Evolutionary conservation across 768 basidiomycete genomes (phyloP), one percentile per base, ranked within the genome.

Genomic region (Mycena rebaudengoi): DNA sequence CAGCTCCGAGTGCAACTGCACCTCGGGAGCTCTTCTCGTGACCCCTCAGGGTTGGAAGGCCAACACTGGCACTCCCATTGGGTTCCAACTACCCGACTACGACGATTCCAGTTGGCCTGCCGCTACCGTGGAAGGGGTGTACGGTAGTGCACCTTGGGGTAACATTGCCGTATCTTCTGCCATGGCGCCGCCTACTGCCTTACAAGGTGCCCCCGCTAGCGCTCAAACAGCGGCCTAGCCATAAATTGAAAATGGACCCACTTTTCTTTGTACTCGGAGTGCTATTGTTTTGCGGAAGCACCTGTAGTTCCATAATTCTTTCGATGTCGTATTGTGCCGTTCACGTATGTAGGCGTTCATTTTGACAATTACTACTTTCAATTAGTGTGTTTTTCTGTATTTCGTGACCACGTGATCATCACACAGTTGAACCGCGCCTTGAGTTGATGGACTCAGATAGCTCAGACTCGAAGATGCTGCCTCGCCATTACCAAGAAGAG

Each of bases 401-500:
- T n/a, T n/a, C n/a, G n/a, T n/a, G n/a, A n/a, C 2, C 37, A 7
- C 37, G 37, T 39, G 37, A 39, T 39, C 4, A n/a, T n/a, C n/a
- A n/a, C n/a, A n/a, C n/a, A n/a, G n/a, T n/a, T n/a, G n/a, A n/a
- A n/a, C n/a, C n/a, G n/a, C n/a, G n/a, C n/a, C n/a, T n/a, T n/a
- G n/a, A n/a, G n/a, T n/a, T n/a, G n/a, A n/a, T 39, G 37, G 14
- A 39, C 37, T 39, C n/a, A 39, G n/a, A 13, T n/a, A 39, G 13
- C 14, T 39, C 41, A 21, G 41, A 48, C 45, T 32, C 44, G 14
- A 30, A 53, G 18, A 53, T 54, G 30, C 23, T 41, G 7, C 82
- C 84, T 26, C 79, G 82, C 51, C 78, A 85, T 28, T 93, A 93
- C 72, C 91, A 93, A 69, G 88, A 89, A 69, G 91, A 93, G 70